phyloP scores from a whole-genome alignment of 2,329 filamentous ascomycete species.

The Penicillium sp. region DNA sequence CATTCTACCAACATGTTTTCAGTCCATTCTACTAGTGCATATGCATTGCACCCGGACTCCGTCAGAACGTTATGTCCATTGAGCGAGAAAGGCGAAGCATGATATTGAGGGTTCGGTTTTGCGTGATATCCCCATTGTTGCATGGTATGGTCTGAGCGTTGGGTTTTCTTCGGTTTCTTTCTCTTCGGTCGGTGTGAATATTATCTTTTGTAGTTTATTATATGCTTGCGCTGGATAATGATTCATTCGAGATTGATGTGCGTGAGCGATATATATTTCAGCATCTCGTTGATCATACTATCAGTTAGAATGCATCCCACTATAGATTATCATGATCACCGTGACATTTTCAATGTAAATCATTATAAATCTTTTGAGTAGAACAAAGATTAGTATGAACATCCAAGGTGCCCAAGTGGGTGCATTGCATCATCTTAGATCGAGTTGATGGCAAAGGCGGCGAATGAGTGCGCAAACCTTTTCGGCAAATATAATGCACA shows the following conservation, averaged over 20 bases:
- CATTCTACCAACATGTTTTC: slow-evolving; percentile 11
- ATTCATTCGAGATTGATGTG: no score
- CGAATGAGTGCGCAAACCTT: neutral
- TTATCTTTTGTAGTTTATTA: slow-evolving; percentile 18
- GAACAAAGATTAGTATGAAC: no score
- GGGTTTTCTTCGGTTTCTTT: slow-evolving; percentile 12
- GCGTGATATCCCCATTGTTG: slow-evolving; percentile 27
- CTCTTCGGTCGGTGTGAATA: slow-evolving; percentile 16
- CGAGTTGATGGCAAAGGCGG: neutral
- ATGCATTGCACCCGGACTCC: neutral
- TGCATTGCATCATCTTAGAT: no score
- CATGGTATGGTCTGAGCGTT: slow-evolving; percentile 22
- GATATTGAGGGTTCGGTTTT: slow-evolving; percentile 20
- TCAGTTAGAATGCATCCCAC: no score
- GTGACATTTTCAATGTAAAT: no score
- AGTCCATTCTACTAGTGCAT: neutral
- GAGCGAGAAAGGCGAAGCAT: slow-evolving; percentile 6
- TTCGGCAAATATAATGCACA: slow-evolving; percentile 1
- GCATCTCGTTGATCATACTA: no score
- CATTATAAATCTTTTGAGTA: no score
- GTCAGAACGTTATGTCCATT: neutral
- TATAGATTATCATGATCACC: no score
- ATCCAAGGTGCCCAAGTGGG: no score
- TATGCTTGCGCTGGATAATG: neutral
- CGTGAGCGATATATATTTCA: no score